phyloP scores from a whole-genome alignment of 305 asterid species.

The Petunia hybrid region DNA sequence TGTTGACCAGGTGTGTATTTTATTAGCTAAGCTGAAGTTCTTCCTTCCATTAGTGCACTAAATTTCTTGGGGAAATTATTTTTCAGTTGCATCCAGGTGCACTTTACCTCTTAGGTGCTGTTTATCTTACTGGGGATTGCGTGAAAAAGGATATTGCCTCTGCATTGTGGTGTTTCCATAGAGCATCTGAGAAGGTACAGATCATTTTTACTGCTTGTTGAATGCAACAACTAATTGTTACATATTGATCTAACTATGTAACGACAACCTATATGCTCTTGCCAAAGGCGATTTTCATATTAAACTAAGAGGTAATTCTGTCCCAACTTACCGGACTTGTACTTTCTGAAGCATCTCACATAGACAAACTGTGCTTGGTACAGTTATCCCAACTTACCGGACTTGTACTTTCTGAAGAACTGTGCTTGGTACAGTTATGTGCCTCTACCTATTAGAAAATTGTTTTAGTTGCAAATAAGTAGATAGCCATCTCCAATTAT shows the following conservation, averaged over 20 bases:
- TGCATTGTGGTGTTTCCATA: constrained; percentile 95
- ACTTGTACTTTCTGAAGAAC: constrained; percentile 2
- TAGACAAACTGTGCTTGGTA: not conserved
- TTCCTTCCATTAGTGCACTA: constrained; percentile 11
- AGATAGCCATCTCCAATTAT: not conserved
- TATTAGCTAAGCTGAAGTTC: constrained; percentile 20
- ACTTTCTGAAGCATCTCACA: not conserved
- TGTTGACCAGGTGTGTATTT: constrained; percentile 75
- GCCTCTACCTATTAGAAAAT: constrained; percentile 7
- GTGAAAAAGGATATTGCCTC: constrained; percentile 80
- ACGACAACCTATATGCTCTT: not conserved
- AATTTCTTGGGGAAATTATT: constrained; percentile 35
- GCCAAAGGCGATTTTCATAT: not conserved
- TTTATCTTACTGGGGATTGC: constrained; percentile 92
- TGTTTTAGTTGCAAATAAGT: constrained; percentile 18
- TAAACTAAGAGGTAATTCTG: not conserved
- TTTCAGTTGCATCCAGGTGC: constrained; percentile 91
- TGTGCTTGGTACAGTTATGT: not conserved
- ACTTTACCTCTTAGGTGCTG: constrained; percentile 88
- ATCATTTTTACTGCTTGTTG: constrained; percentile 27
- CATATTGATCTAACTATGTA: constrained; percentile 1
- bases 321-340: not conserved
- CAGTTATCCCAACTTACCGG: not conserved
- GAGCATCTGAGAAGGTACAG: constrained; percentile 88
- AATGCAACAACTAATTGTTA: constrained; percentile 29